These are phyloP conservation scores for Neobulgaria alba DNA, from an alignment of 2,329 filamentous ascomycete genomes.

Conservation along the genomic window DNA sequence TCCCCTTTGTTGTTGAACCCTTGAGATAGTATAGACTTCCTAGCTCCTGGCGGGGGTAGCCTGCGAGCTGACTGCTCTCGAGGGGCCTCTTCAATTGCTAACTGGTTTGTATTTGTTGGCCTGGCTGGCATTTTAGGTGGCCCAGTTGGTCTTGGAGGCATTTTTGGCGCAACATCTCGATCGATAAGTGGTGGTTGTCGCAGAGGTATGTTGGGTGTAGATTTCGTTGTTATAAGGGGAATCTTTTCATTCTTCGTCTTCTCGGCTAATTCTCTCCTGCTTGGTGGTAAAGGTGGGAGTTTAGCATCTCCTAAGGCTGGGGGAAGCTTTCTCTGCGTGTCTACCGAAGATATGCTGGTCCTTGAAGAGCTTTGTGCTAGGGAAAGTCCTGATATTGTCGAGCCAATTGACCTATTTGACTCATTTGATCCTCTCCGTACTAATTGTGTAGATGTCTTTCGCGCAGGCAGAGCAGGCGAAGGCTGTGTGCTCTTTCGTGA, in stretches of 20 bases:
- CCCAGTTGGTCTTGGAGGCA: conserved; percentile 28
- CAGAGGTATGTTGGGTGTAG: conserved; percentile 31
- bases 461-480: conserved; percentile 42
- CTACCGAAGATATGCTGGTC: conserved; percentile 38
- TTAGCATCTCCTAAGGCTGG: conserved; percentile 47
- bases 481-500: conserved; percentile 29
- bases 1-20: conserved; percentile 21
- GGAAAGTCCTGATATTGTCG: conserved; percentile 45
- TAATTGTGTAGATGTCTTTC: conserved; percentile 37
- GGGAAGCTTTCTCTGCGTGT: conserved; percentile 40
- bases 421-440: conserved; percentile 45
- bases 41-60: conserved; percentile 18
- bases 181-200: conserved; percentile 15
- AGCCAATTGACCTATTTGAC: conserved; percentile 47
- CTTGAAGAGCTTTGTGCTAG: conserved; percentile 36
- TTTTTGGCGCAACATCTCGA: conserved; percentile 19
- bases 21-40: conserved; percentile 17
- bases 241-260: conserved; percentile 27
- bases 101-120: conserved; percentile 26
- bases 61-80: conserved; percentile 19
- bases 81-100: conserved; percentile 23
- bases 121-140: conserved; percentile 45
- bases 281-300: conserved; percentile 49
- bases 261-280: conserved; percentile 43
- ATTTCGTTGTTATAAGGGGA: conserved; percentile 33